phyloP scores from a whole-genome alignment of 2,329 filamentous ascomycete species.

The Zymoseptoria pseudotritici region DNA sequence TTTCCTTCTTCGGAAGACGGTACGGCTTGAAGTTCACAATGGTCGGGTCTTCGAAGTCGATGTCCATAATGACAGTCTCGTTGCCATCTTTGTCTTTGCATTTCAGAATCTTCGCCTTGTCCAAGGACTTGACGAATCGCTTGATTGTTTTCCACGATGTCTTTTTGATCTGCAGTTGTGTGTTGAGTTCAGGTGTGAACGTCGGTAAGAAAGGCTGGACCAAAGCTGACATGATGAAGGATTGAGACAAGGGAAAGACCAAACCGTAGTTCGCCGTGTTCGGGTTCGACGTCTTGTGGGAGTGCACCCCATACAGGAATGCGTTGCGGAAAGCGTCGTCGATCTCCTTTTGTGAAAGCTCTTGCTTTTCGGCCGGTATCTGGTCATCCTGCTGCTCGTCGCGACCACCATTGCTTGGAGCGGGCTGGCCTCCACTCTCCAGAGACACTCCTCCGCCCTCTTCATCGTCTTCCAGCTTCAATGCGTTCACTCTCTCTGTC shows the following conservation, averaged over 20 bases:
- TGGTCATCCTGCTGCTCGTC: slow-evolving; percentile 10
- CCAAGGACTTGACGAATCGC: slow-evolving; percentile 61
- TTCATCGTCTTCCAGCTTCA: slow-evolving; percentile 40
- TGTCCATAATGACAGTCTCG: slow-evolving; percentile 56
- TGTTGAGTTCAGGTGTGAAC: slow-evolving; percentile 47
- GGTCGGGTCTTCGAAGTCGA: slow-evolving; percentile 53
- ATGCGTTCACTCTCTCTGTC: slow-evolving; percentile 33
- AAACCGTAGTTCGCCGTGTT: slow-evolving; percentile 47
- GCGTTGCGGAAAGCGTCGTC: slow-evolving; percentile 59
- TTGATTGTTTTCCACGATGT: slow-evolving; percentile 63
- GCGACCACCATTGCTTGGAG: slow-evolving; percentile 12
- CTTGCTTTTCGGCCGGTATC: slow-evolving; percentile 20
- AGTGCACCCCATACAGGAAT: slow-evolving; percentile 55
- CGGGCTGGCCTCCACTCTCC: slow-evolving; percentile 17
- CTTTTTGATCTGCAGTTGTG: slow-evolving; percentile 60
- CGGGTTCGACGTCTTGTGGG: slow-evolving; percentile 51
- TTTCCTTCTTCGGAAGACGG: slow-evolving; percentile 52
- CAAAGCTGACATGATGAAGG: slow-evolving; percentile 55
- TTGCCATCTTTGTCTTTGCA: slow-evolving; percentile 58
- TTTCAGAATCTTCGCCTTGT: slow-evolving; percentile 57
- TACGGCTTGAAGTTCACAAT: slow-evolving; percentile 55
- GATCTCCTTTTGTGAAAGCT: slow-evolving; percentile 55
- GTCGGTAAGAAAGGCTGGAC: slow-evolving; percentile 60
- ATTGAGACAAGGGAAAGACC: slow-evolving; percentile 56
- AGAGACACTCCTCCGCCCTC: slow-evolving; percentile 42